These are phyloP conservation scores for Hanseniaspora hatyaiensis DNA, from an alignment of 805 yeast species.

Conservation along the genomic window DNA sequence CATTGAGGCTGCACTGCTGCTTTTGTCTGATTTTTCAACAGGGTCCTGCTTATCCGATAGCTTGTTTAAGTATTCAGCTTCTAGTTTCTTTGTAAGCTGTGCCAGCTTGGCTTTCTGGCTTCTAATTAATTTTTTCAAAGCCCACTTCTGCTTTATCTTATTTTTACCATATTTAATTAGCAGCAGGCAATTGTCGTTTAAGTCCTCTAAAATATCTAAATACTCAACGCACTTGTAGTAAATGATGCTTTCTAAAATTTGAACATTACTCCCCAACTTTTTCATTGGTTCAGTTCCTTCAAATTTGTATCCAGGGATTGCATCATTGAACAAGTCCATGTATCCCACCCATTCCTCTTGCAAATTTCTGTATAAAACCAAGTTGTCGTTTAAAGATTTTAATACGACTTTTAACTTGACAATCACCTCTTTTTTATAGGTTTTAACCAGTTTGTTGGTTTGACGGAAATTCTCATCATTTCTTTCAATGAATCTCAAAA, in stretches of 20 bases:
- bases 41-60: background rate
- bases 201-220: constrained; percentile 26
- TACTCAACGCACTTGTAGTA: constrained; percentile 29
- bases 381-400: background rate
- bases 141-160: constrained; percentile 26
- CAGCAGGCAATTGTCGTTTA: constrained; percentile 27
- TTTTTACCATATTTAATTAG: constrained; percentile 26
- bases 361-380: background rate
- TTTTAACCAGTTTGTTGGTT: constrained; percentile 1
- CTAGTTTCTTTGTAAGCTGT: constrained; percentile 24
- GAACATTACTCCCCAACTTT: background rate
- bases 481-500: constrained; percentile 3
- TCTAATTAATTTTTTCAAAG: constrained; percentile 22
- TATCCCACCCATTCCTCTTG: background rate
- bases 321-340: background rate
- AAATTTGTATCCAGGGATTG: background rate
- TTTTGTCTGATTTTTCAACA: too few species aligned
- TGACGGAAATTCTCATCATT: background rate
- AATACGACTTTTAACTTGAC: background rate
- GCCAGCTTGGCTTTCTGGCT: constrained; percentile 23
- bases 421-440: constrained; percentile 6
- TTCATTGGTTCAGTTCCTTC: background rate
- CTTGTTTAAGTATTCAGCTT: background rate
- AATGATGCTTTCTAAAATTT: constrained; percentile 23
- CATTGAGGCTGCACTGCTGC: too few species aligned